phyloP scores from a whole-genome alignment of 345 rosid species.

The Hevea brasiliensis region DNA sequence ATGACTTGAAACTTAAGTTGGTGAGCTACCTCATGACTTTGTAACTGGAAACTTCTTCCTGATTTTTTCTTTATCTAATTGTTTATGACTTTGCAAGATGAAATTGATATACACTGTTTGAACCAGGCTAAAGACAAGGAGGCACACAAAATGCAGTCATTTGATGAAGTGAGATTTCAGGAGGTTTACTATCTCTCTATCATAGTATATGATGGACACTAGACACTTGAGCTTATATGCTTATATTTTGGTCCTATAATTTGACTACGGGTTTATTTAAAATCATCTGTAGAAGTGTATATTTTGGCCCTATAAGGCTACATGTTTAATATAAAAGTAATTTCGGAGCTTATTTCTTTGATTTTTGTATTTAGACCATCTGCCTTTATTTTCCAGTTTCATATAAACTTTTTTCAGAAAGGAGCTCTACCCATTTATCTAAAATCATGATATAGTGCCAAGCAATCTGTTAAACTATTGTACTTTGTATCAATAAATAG shows the following conservation, averaged over 20 bases:
- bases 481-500: too few relatives aligned
- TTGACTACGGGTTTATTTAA: too few relatives aligned
- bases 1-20: conserved; percentile 57
- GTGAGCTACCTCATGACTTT: conserved; percentile 43
- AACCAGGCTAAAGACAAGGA: conserved; percentile 55
- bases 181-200: conserved; percentile 28
- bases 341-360: too few relatives aligned
- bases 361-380: too few relatives aligned
- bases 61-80: background rate
- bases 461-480: too few relatives aligned
- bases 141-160: conserved; percentile 32
- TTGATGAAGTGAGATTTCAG: conserved; percentile 40
- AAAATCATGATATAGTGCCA: too few relatives aligned
- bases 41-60: conserved; percentile 5
- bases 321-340: too few relatives aligned
- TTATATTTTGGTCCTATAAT: background rate
- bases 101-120: conserved; percentile 17
- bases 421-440: too few relatives aligned
- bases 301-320: background rate
- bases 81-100: background rate
- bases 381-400: too few relatives aligned
- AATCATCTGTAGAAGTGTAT: too few relatives aligned
- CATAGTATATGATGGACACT: background rate
- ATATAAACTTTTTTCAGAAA: too few relatives aligned
- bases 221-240: background rate